A percentile compares a stretch with the other conserved stretches of the same genome.
Conservation (phyloP, 306 rosid species). For the Pterocarpus santalinus region DNA sequence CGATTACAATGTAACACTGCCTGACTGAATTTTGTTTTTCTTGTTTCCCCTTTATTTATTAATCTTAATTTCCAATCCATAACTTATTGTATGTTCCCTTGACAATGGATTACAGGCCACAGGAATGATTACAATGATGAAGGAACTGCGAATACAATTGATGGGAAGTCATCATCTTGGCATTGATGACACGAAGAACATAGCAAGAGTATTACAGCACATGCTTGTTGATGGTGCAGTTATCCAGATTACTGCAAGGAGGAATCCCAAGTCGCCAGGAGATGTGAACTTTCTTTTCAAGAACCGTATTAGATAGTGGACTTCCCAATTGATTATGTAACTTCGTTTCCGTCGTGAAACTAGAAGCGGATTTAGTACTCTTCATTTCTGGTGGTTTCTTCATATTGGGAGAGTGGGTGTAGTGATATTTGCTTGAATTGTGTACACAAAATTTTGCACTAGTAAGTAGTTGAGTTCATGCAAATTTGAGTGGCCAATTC, state of each 20-base stretch:
- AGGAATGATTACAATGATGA: slow-evolving; percentile 95
- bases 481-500: neutral
- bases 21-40: neutral
- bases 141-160: slow-evolving; percentile 74
- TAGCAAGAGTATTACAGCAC: slow-evolving; percentile 76
- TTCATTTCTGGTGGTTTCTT: neutral
- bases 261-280: slow-evolving; percentile 63
- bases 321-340: slow-evolving; percentile 22
- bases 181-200: slow-evolving; percentile 91
- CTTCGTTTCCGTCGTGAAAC: neutral
- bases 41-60: neutral
- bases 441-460: slow-evolving; percentile 5
- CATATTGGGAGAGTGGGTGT: neutral
- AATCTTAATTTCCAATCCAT: slow-evolving; percentile 25
- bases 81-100: slow-evolving; percentile 27
- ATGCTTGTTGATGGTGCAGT: slow-evolving; percentile 87
- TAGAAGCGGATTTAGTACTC: neutral
- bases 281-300: slow-evolving; percentile 75
- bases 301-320: slow-evolving; percentile 69
- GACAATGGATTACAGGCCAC: slow-evolving; percentile 69
- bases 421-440: neutral
- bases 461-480: neutral
- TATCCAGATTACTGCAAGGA: slow-evolving; percentile 75
- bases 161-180: slow-evolving; percentile 98
- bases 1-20: neutral